Evolutionary conservation across 768 basidiomycete species (phyloP).

Genomic region (Cantharellus cinnabarinus): DNA sequence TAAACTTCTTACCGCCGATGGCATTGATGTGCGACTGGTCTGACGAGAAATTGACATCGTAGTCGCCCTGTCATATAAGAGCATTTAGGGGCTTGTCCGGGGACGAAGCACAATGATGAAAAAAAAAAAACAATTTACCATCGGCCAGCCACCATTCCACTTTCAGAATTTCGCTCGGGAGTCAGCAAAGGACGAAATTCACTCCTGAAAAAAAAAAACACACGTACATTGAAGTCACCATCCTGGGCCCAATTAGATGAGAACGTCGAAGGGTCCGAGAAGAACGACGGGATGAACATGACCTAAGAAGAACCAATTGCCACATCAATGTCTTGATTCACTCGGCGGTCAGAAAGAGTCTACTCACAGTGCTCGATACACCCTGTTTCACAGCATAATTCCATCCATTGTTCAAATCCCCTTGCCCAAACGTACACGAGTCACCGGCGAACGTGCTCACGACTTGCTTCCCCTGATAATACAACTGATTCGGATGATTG

Average conservation of each 20-base stretch:
- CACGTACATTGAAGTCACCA: conserved; percentile 6
- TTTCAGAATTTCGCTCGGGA: conserved; percentile 10
- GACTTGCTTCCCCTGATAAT: conserved; percentile 32
- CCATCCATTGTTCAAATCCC: conserved; percentile 35
- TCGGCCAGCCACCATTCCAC: conserved; percentile 75
- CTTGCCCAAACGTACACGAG: conserved; percentile 42
- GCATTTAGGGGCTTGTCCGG: no score
- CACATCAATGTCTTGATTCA: neutral
- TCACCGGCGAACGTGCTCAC: conserved; percentile 59
- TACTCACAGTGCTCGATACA: conserved; percentile 8
- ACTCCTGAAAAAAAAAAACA: neutral
- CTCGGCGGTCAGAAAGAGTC: neutral
- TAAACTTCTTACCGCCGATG: conserved; percentile 18
- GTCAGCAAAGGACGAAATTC: conserved; percentile 2
- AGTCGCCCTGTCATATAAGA: conserved; percentile 6
- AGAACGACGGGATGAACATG: conserved; percentile 16
- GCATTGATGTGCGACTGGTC: conserved; percentile 10
- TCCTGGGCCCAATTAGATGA: conserved; percentile 5
- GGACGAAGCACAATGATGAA: no score
- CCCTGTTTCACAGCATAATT: conserved; percentile 26
- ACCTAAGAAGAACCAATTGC: neutral
- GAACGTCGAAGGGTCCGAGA: conserved; percentile 13
- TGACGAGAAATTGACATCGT: conserved; percentile 8
- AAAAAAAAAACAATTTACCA: conserved; percentile 7
- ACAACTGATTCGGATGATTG: conserved; percentile 39